Conservation (phyloP, 441 rosid species). For the Populus hybrid region DNA sequence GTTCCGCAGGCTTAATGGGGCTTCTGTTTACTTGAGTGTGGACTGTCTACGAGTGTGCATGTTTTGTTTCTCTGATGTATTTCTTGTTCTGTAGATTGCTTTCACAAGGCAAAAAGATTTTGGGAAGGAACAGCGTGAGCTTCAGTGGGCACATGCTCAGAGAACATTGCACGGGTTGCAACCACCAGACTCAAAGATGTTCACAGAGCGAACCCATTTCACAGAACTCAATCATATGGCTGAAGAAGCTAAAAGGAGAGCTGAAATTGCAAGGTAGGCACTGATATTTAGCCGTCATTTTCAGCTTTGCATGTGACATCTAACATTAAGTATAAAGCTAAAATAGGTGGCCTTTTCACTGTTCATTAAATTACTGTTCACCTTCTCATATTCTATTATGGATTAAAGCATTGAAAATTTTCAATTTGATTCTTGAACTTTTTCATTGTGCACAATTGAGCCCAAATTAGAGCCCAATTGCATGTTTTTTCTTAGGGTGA, state of each 20-base stretch:
- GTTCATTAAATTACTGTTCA: too few relatives aligned
- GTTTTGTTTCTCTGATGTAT: constrained; percentile 2
- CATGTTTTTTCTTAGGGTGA: too few relatives aligned
- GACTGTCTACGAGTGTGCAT: neutral
- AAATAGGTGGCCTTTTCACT: too few relatives aligned
- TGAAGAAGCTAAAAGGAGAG: constrained; percentile 95
- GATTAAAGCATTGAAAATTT: too few relatives aligned
- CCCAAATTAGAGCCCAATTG: too few relatives aligned
- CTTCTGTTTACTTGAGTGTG: neutral
- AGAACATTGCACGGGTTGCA: constrained; percentile 91
- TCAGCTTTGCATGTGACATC: neutral
- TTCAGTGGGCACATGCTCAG: constrained; percentile 99
- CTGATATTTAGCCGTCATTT: neutral
- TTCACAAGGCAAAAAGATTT: constrained; percentile 95
- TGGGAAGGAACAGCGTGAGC: constrained; percentile 95
- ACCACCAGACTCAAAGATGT: constrained; percentile 90
- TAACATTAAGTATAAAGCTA: too few relatives aligned
- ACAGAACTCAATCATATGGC: constrained; percentile 91
- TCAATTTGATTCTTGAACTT: too few relatives aligned
- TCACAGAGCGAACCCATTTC: constrained; percentile 72
- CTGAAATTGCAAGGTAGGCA: constrained; percentile 90
- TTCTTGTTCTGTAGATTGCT: constrained; percentile 56
- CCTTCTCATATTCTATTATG: too few relatives aligned
- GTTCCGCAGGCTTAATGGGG: neutral
- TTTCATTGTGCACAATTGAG: too few relatives aligned